Conservation (phyloP, 2,329 filamentous ascomycete genomes). For the Epichloe glyceriae region DNA sequence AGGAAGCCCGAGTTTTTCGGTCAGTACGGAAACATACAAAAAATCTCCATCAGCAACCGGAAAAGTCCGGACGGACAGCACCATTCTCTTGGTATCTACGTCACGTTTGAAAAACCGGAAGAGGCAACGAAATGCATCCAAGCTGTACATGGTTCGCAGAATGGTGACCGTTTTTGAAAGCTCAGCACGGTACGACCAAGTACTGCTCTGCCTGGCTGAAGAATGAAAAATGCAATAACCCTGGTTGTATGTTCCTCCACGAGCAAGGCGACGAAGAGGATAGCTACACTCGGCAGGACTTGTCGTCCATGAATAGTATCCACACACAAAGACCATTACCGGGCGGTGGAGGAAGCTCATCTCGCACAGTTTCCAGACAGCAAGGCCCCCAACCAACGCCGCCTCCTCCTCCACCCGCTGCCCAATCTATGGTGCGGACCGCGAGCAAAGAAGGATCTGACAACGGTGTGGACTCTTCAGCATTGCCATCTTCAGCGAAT, state of each 20-base stretch:
- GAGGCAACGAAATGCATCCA: conserved; percentile 84
- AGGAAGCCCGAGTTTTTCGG: conserved; percentile 90
- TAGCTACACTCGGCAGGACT: conserved; percentile 85
- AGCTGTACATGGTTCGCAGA: conserved; percentile 83
- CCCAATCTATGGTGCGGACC: conserved; percentile 60
- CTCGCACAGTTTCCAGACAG: conserved; percentile 40
- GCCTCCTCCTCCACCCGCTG: conserved; percentile 27
- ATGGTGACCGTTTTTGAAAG: conserved; percentile 75
- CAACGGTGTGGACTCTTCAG: conserved; percentile 64
- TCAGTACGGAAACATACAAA: conserved; percentile 95
- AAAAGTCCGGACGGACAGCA: conserved; percentile 65
- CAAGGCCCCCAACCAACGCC: conserved; percentile 26
- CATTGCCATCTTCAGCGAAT: conserved; percentile 83
- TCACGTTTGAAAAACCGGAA: conserved; percentile 88
- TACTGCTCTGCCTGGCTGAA: conserved; percentile 96
- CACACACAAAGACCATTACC: conserved; percentile 60
- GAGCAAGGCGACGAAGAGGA: conserved; percentile 97
- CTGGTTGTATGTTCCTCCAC: conserved; percentile 95
- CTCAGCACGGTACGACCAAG: conserved; percentile 78
- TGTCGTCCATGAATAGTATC: conserved; percentile 88
- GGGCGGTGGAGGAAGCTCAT: conserved; percentile 35
- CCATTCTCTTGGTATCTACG: conserved; percentile 89
- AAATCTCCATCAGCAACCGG: conserved; percentile 95
- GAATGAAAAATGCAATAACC: conserved; percentile 87
- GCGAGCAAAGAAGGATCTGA: conserved; percentile 67